Evolutionary conservation across 2,329 filamentous ascomycete genomes (phyloP).

Genomic region (Delphinella strobiligena): DNA sequence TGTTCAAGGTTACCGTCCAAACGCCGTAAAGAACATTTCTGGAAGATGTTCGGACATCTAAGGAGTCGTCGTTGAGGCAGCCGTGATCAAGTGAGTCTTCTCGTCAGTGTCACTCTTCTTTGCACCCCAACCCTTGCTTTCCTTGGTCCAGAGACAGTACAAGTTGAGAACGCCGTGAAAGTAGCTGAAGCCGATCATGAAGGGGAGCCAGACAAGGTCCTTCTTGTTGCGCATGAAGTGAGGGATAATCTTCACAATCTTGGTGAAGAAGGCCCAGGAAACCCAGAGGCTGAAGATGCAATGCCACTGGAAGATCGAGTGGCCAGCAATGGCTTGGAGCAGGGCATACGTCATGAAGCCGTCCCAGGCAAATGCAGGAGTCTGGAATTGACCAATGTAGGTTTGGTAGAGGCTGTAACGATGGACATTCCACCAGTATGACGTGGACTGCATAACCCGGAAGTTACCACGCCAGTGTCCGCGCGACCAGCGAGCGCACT

Average conservation of each 20-base stretch:
- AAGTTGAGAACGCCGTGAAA: slow-evolving; percentile 38
- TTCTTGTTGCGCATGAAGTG: slow-evolving; percentile 40
- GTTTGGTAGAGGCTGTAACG: slow-evolving; percentile 46
- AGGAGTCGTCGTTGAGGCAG: no score
- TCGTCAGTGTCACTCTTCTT: no score
- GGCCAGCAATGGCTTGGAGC: neutral
- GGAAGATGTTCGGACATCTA: no score
- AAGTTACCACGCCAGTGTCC: slow-evolving; percentile 48
- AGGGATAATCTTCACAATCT: slow-evolving; percentile 44
- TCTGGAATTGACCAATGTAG: slow-evolving; percentile 41
- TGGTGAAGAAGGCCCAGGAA: slow-evolving; percentile 42
- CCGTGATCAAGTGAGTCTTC: no score
- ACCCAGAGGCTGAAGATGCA: slow-evolving; percentile 11
- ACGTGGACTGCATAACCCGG: slow-evolving; percentile 30
- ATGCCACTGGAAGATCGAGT: neutral
- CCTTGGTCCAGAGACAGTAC: no score
- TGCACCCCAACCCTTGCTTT: no score
- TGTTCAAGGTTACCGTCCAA: no score
- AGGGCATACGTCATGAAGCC: slow-evolving; percentile 23
- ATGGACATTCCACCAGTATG: slow-evolving; percentile 24
- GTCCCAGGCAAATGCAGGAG: slow-evolving; percentile 46
- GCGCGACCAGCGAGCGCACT: slow-evolving; percentile 46
- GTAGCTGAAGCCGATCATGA: slow-evolving; percentile 44
- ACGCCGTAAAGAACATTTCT: no score
- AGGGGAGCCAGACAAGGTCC: slow-evolving; percentile 40